Evolutionary conservation across 2,329 filamentous ascomycete species (phyloP).

Genomic region (Aspergillus versicolor): DNA sequence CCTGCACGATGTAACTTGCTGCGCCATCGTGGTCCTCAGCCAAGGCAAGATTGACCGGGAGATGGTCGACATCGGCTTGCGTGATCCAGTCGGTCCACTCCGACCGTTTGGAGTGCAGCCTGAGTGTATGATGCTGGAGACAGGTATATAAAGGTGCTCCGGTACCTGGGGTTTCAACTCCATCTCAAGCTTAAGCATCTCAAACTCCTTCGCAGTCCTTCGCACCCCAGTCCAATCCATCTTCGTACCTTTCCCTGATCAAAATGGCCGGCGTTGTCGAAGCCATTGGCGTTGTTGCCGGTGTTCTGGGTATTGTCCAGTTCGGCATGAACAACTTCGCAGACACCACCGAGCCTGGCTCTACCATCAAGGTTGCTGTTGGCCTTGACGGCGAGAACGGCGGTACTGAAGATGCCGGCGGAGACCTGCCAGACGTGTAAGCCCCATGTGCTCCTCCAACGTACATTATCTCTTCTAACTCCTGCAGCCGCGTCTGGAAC

Average conservation of each 20-base stretch:
- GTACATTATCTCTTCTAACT: background rate
- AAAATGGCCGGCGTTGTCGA: conserved; percentile 3
- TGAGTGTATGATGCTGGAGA: background rate
- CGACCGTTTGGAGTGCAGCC: background rate
- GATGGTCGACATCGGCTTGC: background rate
- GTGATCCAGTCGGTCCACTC: background rate
- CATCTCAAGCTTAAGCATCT: background rate
- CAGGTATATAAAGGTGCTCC: too few species aligned
- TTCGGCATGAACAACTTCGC: conserved; percentile 10
- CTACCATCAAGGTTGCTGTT: conserved; percentile 14
- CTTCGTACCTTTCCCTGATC: background rate
- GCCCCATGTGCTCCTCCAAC: background rate
- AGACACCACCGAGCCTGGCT: conserved; percentile 1
- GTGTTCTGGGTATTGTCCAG: conserved; percentile 6
- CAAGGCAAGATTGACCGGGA: background rate
- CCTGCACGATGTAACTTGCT: background rate
- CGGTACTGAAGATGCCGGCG: conserved; percentile 8
- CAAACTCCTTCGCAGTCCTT: background rate
- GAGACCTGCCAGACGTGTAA: conserved; percentile 12
- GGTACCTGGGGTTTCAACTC: too few species aligned
- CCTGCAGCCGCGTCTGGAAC: conserved; percentile 10
- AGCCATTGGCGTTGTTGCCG: conserved; percentile 11
- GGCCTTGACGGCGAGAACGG: conserved; percentile 2
- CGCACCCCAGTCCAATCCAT: too few species aligned
- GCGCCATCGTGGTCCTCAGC: too few species aligned